Evolutionary conservation across 1,139 yeast species (phyloP).

Genomic region (Taphrina populina): DNA sequence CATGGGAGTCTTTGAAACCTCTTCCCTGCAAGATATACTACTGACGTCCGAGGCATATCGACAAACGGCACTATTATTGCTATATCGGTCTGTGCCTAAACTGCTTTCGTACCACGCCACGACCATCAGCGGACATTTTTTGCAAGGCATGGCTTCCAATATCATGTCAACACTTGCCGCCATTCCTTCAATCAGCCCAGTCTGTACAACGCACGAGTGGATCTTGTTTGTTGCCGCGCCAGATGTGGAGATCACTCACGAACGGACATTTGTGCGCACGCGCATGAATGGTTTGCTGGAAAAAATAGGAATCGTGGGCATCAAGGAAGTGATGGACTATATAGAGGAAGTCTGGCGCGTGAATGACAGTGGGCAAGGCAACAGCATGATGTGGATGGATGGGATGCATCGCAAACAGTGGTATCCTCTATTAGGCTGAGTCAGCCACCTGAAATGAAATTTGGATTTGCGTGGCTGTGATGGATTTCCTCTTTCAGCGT

Average conservation of each 20-base stretch:
- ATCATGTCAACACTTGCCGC: slow-evolving; percentile 10
- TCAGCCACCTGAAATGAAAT: too few species aligned
- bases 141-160: slow-evolving; percentile 2
- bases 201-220: slow-evolving; percentile 34
- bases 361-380: slow-evolving; percentile 4
- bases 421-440: slow-evolving; percentile 24
- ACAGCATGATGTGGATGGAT: slow-evolving; percentile 26
- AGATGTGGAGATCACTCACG: slow-evolving; percentile 8
- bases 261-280: slow-evolving; percentile 21
- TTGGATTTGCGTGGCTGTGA: slow-evolving; percentile 11
- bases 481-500: slow-evolving; percentile 4
- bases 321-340: slow-evolving; percentile 31
- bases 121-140: neutral
- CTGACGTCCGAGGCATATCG: slow-evolving; percentile 30
- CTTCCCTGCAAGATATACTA: slow-evolving; percentile 25
- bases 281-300: slow-evolving; percentile 27
- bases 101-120: neutral
- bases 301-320: slow-evolving; percentile 31
- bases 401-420: slow-evolving; percentile 24
- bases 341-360: slow-evolving; percentile 18
- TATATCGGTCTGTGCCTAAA: slow-evolving; percentile 17
- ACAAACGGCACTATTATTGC: slow-evolving; percentile 22
- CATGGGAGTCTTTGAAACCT: slow-evolving; percentile 18
- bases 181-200: slow-evolving; percentile 17
- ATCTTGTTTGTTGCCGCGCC: slow-evolving; percentile 25